Percentiles rank a stretch among this genome's conserved stretches.
Conservation (phyloP, 805 yeast species). For the Saccharomycopsis oosterbeekiorum region DNA sequence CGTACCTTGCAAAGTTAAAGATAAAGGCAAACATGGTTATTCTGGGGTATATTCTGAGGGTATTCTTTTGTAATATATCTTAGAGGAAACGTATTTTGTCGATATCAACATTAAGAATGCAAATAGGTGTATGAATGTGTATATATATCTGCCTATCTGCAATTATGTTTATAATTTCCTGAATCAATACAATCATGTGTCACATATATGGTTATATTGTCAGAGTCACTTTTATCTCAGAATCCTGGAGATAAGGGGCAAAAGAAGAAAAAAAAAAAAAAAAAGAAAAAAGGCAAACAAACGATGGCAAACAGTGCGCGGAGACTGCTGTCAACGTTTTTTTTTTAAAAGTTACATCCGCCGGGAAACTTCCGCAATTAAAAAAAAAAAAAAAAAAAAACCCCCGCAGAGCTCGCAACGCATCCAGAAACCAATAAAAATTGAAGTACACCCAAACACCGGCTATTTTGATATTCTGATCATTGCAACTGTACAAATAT, state of each 20-base stretch:
- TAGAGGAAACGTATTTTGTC: too few relatives aligned
- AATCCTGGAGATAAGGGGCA: background rate
- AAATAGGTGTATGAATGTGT: too few relatives aligned
- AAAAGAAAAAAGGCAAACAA: background rate
- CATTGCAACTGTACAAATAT: too few relatives aligned
- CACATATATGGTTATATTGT: background rate
- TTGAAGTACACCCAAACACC: too few relatives aligned
- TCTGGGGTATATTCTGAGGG: constrained; percentile 16
- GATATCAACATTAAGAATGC: too few relatives aligned
- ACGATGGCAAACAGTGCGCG: background rate
- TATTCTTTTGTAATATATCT: too few relatives aligned
- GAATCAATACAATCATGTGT: too few relatives aligned
- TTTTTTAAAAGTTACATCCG: background rate
- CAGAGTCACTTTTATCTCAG: background rate
- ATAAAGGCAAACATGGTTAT: constrained; percentile 26
- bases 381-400: background rate
- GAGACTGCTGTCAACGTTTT: background rate
- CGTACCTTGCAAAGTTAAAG: constrained; percentile 26
- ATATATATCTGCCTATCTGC: too few relatives aligned
- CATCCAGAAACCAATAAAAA: too few relatives aligned
- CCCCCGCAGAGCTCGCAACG: background rate
- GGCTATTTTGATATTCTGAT: too few relatives aligned
- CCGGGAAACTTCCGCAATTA: background rate
- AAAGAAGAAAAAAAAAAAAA: background rate
- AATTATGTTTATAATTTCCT: too few relatives aligned